Conservation (phyloP, 495 filamentous ascomycete species). For the Penicillium herquei region DNA sequence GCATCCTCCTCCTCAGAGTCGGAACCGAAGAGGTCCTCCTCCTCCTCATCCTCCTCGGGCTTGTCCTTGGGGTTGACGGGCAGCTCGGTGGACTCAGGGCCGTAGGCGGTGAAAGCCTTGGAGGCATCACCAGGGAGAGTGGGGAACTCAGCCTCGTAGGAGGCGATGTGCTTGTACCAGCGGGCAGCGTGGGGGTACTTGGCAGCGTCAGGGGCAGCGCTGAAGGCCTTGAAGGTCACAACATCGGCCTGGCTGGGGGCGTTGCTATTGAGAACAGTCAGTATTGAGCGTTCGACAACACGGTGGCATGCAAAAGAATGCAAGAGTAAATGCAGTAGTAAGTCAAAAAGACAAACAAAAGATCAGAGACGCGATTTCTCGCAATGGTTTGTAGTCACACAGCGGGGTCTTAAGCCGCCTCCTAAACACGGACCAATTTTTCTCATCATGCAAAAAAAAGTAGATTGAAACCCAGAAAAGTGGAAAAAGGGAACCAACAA, state of each 20-base stretch:
- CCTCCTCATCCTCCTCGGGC: slow-evolving; percentile 66
- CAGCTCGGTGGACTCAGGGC: slow-evolving; percentile 73
- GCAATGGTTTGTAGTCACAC: slow-evolving; percentile 79
- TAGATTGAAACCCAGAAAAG: slow-evolving; percentile 9
- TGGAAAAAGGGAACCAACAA: slow-evolving; percentile 1
- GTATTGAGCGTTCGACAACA: slow-evolving; percentile 15
- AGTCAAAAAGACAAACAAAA: slow-evolving; percentile 12
- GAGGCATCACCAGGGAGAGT: slow-evolving; percentile 89
- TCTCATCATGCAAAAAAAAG: slow-evolving; percentile 68
- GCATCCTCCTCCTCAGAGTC: slow-evolving; percentile 91
- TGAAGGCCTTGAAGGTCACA: slow-evolving; percentile 87
- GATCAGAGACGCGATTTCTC: slow-evolving; percentile 83
- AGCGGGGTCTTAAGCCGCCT: slow-evolving; percentile 97
- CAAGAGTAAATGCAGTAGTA: neutral
- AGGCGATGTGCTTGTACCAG: slow-evolving; percentile 98
- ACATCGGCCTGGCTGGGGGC: slow-evolving; percentile 92
- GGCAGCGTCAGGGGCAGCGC: slow-evolving; percentile 65
- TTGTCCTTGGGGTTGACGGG: slow-evolving; percentile 86
- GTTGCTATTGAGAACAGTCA: slow-evolving; percentile 56
- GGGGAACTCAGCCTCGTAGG: slow-evolving; percentile 86
- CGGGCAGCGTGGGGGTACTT: slow-evolving; percentile 93
- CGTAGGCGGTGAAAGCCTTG: slow-evolving; percentile 84
- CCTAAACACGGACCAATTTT: slow-evolving; percentile 98
- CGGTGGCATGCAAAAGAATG: neutral
- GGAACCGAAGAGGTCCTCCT: slow-evolving; percentile 85